Conservation (phyloP, 1,284 basidiomycete species). For the Cryptococcus sp. region DNA sequence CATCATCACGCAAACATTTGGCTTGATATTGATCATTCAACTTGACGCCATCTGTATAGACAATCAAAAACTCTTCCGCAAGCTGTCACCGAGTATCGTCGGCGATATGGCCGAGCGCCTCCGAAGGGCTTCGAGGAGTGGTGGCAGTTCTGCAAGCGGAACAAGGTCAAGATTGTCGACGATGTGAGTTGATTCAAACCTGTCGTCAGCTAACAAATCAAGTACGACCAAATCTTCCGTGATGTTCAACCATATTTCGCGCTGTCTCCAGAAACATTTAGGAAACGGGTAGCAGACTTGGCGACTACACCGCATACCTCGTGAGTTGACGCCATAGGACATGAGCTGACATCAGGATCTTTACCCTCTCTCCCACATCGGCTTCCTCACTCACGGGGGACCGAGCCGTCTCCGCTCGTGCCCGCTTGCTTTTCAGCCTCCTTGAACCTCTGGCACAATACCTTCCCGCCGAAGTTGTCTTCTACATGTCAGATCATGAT, state of each 20-base stretch:
- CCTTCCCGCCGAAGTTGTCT: conserved; percentile 35
- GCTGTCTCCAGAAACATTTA: conserved; percentile 41
- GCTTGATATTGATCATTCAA: background rate
- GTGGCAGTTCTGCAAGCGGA: conserved; percentile 46
- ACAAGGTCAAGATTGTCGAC: conserved; percentile 53
- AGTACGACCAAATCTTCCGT: conserved; percentile 52
- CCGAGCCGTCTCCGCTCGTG: conserved; percentile 25
- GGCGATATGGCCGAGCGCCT: conserved; percentile 51
- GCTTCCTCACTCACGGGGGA: conserved; percentile 34
- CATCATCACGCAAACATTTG: background rate
- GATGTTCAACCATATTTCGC: conserved; percentile 49
- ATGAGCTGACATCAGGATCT: conserved; percentile 24
- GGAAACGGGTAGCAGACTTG: conserved; percentile 29
- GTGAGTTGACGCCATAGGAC: conserved; percentile 23
- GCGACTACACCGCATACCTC: conserved; percentile 27
- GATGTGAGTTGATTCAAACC: conserved; percentile 38
- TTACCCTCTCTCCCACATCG: conserved; percentile 33
- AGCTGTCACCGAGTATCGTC: conserved; percentile 52
- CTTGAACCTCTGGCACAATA: conserved; percentile 40
- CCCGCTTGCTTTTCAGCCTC: conserved; percentile 32
- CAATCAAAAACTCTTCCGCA: conserved; percentile 50
- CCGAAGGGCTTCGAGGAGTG: conserved; percentile 56
- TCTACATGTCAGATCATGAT: conserved; percentile 50
- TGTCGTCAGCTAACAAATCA: conserved; percentile 8
- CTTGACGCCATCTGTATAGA: conserved; percentile 14